Evolutionary conservation across 345 rosid genomes (phyloP).

Genomic region (Schrenkiella parvula): DNA sequence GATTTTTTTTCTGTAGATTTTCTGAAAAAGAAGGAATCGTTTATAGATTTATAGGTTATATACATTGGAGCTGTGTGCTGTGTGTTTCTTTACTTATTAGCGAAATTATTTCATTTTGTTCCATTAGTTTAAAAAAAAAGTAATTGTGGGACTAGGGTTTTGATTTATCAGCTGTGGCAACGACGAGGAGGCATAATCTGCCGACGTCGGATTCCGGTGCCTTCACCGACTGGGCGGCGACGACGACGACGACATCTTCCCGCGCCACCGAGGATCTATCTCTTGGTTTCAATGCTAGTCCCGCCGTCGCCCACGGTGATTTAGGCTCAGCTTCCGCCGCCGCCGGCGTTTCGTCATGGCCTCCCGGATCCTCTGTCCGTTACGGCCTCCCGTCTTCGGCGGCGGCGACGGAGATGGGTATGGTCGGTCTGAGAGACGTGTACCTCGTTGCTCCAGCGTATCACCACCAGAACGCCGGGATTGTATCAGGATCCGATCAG

Average conservation of each 20-base stretch:
- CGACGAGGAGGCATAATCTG: constrained; percentile 74
- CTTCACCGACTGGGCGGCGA: constrained; percentile 79
- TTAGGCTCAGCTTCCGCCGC: constrained; percentile 33
- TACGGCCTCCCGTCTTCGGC: constrained; percentile 47
- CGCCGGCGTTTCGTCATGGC: constrained; percentile 52
- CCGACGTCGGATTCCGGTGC: constrained; percentile 82
- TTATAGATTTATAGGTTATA: neutral
- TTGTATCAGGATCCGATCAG: constrained; percentile 36
- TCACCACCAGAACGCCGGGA: constrained; percentile 37
- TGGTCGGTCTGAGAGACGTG: constrained; percentile 67
- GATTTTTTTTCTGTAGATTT: neutral
- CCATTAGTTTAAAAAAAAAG: too few relatives aligned
- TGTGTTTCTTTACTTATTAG: neutral
- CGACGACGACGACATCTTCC: constrained; percentile 54
- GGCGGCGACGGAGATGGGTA: constrained; percentile 65
- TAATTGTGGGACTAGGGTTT: constrained; percentile 26
- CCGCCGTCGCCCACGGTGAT: constrained; percentile 39
- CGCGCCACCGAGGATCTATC: constrained; percentile 86
- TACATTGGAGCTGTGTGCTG: constrained; percentile 4
- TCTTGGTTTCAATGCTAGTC: constrained; percentile 93
- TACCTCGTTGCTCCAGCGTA: constrained; percentile 82
- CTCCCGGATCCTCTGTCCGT: constrained; percentile 40
- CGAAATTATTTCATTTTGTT: neutral
- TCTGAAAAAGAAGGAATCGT: neutral
- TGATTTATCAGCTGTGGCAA: constrained; percentile 73